Conservation (phyloP, 768 basidiomycete genomes). For the Naganishia antarctica region DNA sequence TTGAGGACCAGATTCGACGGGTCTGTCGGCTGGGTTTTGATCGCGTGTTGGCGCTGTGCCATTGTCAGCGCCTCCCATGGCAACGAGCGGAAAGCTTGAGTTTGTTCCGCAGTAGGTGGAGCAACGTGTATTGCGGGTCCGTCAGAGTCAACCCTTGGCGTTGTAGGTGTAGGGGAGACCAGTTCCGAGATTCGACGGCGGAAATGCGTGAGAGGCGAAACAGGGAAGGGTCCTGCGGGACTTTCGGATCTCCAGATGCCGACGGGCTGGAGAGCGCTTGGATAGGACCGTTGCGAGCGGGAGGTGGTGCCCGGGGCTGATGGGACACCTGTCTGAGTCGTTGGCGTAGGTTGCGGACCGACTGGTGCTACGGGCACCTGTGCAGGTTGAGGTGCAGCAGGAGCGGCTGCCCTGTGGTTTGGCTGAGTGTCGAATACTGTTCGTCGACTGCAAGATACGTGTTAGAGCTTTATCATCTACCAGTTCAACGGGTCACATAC, state of each 20-base stretch:
- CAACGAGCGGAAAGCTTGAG: conserved; percentile 56
- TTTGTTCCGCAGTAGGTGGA: conserved; percentile 39
- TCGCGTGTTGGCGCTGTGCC: conserved; percentile 52
- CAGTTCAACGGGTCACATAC: conserved; percentile 56
- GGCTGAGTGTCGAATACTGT: conserved; percentile 1
- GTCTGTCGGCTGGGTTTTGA: conserved; percentile 41
- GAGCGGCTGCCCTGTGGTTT: background rate
- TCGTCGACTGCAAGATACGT: background rate
- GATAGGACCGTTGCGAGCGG: background rate
- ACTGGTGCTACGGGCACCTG: conserved; percentile 1
- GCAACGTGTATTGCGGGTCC: conserved; percentile 47
- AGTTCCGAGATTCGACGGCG: background rate
- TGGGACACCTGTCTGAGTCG: conserved; percentile 23
- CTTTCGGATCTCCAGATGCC: background rate
- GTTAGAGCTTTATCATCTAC: conserved; percentile 55
- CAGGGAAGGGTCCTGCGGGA: background rate
- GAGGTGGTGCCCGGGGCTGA: conserved; percentile 31
- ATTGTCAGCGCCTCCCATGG: conserved; percentile 56
- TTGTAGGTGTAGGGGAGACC: conserved; percentile 30
- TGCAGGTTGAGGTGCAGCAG: conserved; percentile 16
- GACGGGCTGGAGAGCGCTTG: background rate
- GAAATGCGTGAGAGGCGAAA: background rate
- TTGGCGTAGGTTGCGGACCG: conserved; percentile 28
- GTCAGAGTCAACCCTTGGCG: conserved; percentile 40
- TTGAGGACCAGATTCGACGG: conserved; percentile 35